These are phyloP conservation scores for Didymella keratinophila DNA, from an alignment of 2,329 filamentous ascomycete species.

Conservation along the genomic window DNA sequence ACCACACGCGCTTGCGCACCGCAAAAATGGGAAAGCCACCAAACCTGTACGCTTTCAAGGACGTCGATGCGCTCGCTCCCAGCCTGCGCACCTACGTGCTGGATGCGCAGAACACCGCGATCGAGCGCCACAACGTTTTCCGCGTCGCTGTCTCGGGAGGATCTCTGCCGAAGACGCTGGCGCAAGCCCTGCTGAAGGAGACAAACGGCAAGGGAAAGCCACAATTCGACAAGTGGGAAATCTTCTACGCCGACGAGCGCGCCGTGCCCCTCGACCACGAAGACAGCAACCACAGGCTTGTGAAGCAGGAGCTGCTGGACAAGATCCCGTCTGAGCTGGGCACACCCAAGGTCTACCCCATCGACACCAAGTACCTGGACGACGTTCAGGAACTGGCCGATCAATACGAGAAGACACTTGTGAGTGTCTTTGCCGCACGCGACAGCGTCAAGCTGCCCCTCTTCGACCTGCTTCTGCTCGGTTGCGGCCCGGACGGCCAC, in stretches of 20 bases:
- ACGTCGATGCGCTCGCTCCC: slow-evolving; percentile 72
- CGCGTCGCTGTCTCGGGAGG: slow-evolving; percentile 93
- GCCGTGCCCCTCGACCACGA: slow-evolving; percentile 89
- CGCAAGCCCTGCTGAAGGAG: slow-evolving; percentile 76
- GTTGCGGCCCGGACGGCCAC: slow-evolving; percentile 94
- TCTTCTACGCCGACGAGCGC: slow-evolving; percentile 98
- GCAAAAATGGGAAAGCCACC: slow-evolving; percentile 53
- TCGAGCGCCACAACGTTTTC: slow-evolving; percentile 83
- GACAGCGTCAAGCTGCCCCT: slow-evolving; percentile 94
- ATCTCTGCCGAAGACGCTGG: slow-evolving; percentile 87
- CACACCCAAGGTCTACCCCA: slow-evolving; percentile 77
- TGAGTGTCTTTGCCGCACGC: slow-evolving; percentile 84
- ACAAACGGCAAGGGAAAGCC: slow-evolving; percentile 67
- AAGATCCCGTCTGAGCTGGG: slow-evolving; percentile 77
- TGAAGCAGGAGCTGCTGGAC: slow-evolving; percentile 87
- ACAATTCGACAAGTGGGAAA: slow-evolving; percentile 89
- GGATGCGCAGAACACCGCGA: slow-evolving; percentile 78
- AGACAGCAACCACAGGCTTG: slow-evolving; percentile 91
- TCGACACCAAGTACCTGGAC: slow-evolving; percentile 72
- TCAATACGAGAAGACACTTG: slow-evolving; percentile 88
- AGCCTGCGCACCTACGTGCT: slow-evolving; percentile 85
- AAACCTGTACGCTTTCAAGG: slow-evolving; percentile 81
- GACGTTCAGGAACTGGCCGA: slow-evolving; percentile 93
- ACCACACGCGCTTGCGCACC: slow-evolving; percentile 15
- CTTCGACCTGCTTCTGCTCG: slow-evolving; percentile 92